These are phyloP conservation scores for Urtica urens DNA, from an alignment of 306 rosid genomes.

Conservation along the genomic window DNA sequence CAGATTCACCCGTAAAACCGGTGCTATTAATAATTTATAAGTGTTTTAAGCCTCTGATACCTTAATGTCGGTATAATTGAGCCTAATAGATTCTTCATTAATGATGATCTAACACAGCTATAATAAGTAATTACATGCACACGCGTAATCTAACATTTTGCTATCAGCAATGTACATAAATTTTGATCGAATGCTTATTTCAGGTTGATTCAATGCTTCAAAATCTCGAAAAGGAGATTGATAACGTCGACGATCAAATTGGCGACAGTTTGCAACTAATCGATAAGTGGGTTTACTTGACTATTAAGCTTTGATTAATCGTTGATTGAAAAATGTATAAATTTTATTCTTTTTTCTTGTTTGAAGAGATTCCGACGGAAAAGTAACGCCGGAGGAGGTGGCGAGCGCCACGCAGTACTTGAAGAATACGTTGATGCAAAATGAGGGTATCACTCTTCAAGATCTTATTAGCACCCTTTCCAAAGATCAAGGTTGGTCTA, in stretches of 20 bases:
- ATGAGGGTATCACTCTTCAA: constrained; percentile 94
- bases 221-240: constrained; percentile 91
- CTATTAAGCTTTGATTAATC: background rate
- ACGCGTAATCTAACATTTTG: no score
- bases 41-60: no score
- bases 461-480: constrained; percentile 85
- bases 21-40: no score
- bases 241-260: constrained; percentile 87
- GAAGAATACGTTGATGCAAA: constrained; percentile 76
- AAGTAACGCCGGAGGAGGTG: constrained; percentile 95
- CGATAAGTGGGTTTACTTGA: constrained; percentile 44
- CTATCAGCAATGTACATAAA: no score
- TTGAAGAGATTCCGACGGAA: constrained; percentile 88
- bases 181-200: no score
- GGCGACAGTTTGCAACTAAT: constrained; percentile 78
- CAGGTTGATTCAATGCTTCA: constrained; percentile 96
- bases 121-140: no score
- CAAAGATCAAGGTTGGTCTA: constrained; percentile 62
- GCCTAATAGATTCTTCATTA: no score
- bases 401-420: constrained; percentile 87
- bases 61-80: no score
- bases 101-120: no score
- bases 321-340: background rate
- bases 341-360: background rate
- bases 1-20: no score